Evolutionary conservation across 495 filamentous ascomycete species (phyloP).

Genomic region (Aspergillus ellipticus): DNA sequence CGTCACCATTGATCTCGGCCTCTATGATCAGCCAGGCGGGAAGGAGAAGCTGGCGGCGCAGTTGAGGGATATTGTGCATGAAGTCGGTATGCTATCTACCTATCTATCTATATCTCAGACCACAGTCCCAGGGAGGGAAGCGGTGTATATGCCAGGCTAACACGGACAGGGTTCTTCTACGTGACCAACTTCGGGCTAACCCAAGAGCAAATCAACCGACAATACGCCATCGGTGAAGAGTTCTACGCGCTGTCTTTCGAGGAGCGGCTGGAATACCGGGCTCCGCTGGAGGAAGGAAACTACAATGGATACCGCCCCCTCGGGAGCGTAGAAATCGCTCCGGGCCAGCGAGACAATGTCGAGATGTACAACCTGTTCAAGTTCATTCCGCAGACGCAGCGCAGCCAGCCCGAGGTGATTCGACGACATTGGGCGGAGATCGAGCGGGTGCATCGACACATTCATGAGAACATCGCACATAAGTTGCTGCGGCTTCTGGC

Average conservation of each 20-base stretch:
- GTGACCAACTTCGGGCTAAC: conserved; percentile 48
- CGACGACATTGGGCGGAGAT: no score
- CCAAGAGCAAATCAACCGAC: conserved; percentile 46
- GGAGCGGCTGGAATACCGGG: conserved; percentile 44
- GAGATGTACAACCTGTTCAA: conserved; percentile 57
- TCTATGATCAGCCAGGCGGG: conserved; percentile 45
- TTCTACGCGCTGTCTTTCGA: conserved; percentile 48
- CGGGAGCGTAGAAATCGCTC: conserved; percentile 21
- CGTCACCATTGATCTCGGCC: conserved; percentile 47
- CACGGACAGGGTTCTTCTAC: conserved; percentile 38
- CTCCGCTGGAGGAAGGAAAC: conserved; percentile 40
- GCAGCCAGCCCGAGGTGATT: no score
- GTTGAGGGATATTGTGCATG: conserved; percentile 46
- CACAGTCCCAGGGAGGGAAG: no score
- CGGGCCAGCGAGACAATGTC: conserved; percentile 44
- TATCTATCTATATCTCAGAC: neutral
- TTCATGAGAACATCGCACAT: no score
- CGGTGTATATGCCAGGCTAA: neutral
- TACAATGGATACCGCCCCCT: conserved; percentile 38
- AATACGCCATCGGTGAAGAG: conserved; percentile 48
- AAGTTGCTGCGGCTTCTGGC: conserved; percentile 47
- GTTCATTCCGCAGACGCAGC: no score
- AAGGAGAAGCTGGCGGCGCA: conserved; percentile 49
- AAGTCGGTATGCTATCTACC: conserved; percentile 30
- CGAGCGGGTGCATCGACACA: no score